phyloP scores from a whole-genome alignment of 306 rosid genomes.

The Astragalus glycyphyllos region DNA sequence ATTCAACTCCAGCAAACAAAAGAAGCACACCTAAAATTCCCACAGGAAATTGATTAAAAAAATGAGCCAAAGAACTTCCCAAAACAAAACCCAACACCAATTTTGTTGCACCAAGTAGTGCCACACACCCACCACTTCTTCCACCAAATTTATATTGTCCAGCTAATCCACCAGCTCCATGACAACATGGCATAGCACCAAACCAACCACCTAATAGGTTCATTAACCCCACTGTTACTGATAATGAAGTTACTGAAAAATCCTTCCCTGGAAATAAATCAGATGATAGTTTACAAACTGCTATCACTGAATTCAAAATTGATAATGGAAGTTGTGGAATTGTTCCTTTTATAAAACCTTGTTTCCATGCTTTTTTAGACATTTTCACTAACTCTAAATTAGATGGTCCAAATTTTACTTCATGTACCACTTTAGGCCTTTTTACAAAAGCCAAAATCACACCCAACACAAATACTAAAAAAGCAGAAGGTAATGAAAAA shows the following conservation, averaged over 20 bases:
- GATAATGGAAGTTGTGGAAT: slow-evolving; percentile 83
- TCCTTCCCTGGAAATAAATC: slow-evolving; percentile 72
- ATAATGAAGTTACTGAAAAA: slow-evolving; percentile 67
- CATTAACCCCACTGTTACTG: slow-evolving; percentile 86
- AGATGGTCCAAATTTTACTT: slow-evolving; percentile 71
- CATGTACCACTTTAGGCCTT: slow-evolving; percentile 59
- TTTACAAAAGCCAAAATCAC: slow-evolving; percentile 62
- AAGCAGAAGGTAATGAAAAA: slow-evolving; percentile 71
- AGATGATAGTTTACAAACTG: slow-evolving; percentile 63
- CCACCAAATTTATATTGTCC: slow-evolving; percentile 90
- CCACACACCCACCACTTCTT: slow-evolving; percentile 86
- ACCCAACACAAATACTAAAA: slow-evolving; percentile 64
- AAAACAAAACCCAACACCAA: slow-evolving; percentile 62
- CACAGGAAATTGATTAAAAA: slow-evolving; percentile 63
- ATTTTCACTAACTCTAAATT: slow-evolving; percentile 56
- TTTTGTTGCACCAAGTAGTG: slow-evolving; percentile 69
- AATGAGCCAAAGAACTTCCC: slow-evolving; percentile 64
- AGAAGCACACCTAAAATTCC: slow-evolving; percentile 73
- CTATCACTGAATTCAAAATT: slow-evolving; percentile 73
- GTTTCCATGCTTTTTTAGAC: slow-evolving; percentile 63
- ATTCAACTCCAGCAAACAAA: slow-evolving; percentile 75
- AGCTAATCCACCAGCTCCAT: slow-evolving; percentile 85
- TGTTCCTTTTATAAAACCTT: slow-evolving; percentile 77
- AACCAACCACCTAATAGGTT: slow-evolving; percentile 81
- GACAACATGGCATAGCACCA: slow-evolving; percentile 83